Evolutionary conservation across 2,329 filamentous ascomycete genomes (phyloP).

Genomic region (Trichoderma oligosporum): DNA sequence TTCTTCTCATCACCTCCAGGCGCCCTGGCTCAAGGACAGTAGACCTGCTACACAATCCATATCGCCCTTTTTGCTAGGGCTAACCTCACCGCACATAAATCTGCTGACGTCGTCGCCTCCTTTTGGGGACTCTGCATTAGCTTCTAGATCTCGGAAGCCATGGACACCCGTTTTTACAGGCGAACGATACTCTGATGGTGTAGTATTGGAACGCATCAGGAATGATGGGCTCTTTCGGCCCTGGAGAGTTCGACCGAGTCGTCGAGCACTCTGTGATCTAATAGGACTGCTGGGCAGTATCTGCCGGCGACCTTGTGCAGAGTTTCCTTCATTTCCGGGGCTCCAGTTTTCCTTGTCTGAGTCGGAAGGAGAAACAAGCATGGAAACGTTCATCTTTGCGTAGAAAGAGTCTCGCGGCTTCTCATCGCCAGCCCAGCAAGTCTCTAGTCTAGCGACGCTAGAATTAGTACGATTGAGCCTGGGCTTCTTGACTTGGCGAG

Average conservation of each 20-base stretch:
- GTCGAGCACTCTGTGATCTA: slow-evolving; percentile 37
- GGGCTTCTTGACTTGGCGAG: slow-evolving; percentile 53
- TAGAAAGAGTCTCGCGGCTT: slow-evolving; percentile 27
- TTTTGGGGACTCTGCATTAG: slow-evolving; percentile 22
- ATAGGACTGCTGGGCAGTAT: slow-evolving; percentile 35
- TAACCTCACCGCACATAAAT: slow-evolving; percentile 67
- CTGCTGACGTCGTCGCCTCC: slow-evolving; percentile 60
- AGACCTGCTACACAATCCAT: slow-evolving; percentile 88
- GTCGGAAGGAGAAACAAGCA: slow-evolving; percentile 49
- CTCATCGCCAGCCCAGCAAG: slow-evolving; percentile 27
- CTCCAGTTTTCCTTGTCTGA: slow-evolving; percentile 96
- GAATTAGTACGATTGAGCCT: slow-evolving; percentile 60
- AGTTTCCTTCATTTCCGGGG: slow-evolving; percentile 48
- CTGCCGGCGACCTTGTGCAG: slow-evolving; percentile 32
- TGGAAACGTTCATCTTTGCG: slow-evolving; percentile 39
- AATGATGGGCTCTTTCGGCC: slow-evolving; percentile 36
- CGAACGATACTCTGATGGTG: slow-evolving; percentile 35
- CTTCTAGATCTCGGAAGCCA: slow-evolving; percentile 51
- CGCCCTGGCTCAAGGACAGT: slow-evolving; percentile 84
- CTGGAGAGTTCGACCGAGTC: slow-evolving; percentile 40
- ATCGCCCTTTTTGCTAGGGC: slow-evolving; percentile 72
- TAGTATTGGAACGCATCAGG: slow-evolving; percentile 40
- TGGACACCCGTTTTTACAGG: slow-evolving; percentile 36
- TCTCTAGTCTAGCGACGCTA: slow-evolving; percentile 60
- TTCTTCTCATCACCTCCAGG: slow-evolving; percentile 60